Conservation (phyloP, 2,329 filamentous ascomycete species). For the Ceratocystis alfenasii region DNA sequence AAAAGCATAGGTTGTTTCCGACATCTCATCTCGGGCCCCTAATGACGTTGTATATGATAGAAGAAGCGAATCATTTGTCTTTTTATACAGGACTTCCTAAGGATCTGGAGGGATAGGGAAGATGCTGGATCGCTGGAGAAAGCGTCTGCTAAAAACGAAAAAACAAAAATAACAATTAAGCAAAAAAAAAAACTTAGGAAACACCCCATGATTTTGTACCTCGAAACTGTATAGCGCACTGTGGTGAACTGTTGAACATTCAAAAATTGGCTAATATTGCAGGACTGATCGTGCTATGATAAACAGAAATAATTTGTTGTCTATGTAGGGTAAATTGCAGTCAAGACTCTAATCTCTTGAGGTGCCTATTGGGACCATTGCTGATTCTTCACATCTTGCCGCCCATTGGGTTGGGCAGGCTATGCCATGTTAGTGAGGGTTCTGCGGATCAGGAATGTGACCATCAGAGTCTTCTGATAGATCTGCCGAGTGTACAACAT, state of each 20-base stretch:
- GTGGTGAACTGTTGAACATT: no score
- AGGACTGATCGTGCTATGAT: not conserved
- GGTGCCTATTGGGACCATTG: not conserved
- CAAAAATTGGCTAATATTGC: not conserved
- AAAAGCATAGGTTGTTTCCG: slow-evolving; percentile 7
- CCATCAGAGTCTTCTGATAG: not conserved
- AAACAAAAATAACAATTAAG: slow-evolving; percentile 13
- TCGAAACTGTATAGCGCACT: not conserved
- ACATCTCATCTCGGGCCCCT: not conserved
- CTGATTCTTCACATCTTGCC: not conserved
- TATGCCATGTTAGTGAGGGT: not conserved
- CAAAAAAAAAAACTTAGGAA: slow-evolving; percentile 16
- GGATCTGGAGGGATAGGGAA: not conserved
- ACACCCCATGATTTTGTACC: not conserved
- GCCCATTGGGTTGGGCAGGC: no score
- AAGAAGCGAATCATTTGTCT: slow-evolving; percentile 1
- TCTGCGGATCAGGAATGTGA: not conserved
- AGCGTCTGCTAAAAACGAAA: slow-evolving; percentile 7
- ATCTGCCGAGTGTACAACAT: slow-evolving; percentile 2
- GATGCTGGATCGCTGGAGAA: not conserved
- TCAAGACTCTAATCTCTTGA: not conserved
- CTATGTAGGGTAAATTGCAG: not conserved
- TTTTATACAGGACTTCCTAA: not conserved
- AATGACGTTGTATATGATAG: slow-evolving; percentile 3
- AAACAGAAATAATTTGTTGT: not conserved